Evolutionary conservation across 2,329 filamentous ascomycete genomes (phyloP).

Genomic region (Apiospora malaysiana): DNA sequence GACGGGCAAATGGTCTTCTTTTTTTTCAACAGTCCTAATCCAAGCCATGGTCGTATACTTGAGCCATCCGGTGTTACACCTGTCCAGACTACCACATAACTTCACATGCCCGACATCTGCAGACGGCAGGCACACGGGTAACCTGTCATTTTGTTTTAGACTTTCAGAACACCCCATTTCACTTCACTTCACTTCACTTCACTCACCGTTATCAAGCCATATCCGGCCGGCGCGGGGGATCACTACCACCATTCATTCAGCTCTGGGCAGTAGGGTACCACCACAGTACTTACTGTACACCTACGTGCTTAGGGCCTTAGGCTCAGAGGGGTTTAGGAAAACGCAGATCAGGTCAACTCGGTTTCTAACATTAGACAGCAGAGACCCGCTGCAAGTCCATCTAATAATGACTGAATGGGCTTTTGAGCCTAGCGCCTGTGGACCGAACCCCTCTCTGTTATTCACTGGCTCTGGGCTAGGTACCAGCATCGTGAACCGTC

Average conservation of each 20-base stretch:
- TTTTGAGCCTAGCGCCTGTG: neutral
- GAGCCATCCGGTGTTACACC: constrained; percentile 15
- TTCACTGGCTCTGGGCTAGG: constrained; percentile 2
- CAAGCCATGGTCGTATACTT: constrained; percentile 5
- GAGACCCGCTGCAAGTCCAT: neutral
- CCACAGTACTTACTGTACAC: too few relatives aligned
- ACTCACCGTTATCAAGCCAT: neutral
- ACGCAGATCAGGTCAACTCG: neutral
- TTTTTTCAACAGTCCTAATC: neutral
- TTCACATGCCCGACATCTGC: neutral
- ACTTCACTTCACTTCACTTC: neutral
- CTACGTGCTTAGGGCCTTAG: neutral
- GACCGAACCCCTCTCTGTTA: constrained; percentile 2
- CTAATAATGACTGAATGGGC: neutral
- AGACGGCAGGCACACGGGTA: neutral
- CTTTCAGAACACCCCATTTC: neutral
- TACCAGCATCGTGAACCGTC: neutral
- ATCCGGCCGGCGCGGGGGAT: neutral
- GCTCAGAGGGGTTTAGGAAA: neutral
- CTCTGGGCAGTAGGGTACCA: too few relatives aligned
- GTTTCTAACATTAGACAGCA: constrained; percentile 18
- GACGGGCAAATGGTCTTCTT: neutral
- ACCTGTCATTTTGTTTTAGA: constrained; percentile 7
- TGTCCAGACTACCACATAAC: constrained; percentile 10
- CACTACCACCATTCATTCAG: too few relatives aligned